These are phyloP conservation scores for Melanomma pulvis-pyrius DNA, from an alignment of 495 filamentous ascomycete species.

Conservation along the genomic window DNA sequence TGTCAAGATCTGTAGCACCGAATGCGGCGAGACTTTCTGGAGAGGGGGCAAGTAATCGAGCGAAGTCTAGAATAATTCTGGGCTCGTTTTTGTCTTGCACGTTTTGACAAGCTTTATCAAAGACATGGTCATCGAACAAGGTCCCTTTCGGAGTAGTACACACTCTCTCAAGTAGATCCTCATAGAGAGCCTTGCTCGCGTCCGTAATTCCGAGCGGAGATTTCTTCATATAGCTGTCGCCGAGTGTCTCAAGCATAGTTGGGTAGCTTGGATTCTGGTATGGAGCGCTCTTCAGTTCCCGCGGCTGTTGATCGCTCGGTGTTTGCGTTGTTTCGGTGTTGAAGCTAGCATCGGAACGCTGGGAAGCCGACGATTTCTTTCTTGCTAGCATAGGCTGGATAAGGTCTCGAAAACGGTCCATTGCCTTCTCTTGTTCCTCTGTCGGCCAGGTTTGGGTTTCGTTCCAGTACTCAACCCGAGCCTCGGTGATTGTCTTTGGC, in stretches of 20 bases:
- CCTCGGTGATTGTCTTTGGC: background rate
- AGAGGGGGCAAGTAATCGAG: too few relatives aligned
- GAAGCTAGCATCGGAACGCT: constrained; percentile 34
- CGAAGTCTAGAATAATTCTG: too few relatives aligned
- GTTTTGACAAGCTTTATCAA: constrained; percentile 16
- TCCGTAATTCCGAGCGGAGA: constrained; percentile 13
- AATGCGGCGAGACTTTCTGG: too few relatives aligned
- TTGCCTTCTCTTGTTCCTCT: constrained; percentile 21
- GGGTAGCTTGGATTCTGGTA: constrained; percentile 40
- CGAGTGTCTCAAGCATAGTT: background rate
- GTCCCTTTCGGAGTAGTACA: constrained; percentile 15
- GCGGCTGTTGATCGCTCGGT: constrained; percentile 49
- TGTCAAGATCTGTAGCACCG: too few relatives aligned
- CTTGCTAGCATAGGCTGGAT: constrained; percentile 1
- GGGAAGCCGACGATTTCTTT: constrained; percentile 42
- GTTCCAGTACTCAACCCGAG: constrained; percentile 13
- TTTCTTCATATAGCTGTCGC: constrained; percentile 23
- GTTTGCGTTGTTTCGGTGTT: constrained; percentile 37
- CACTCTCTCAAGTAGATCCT: constrained; percentile 14
- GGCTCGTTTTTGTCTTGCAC: constrained; percentile 19
- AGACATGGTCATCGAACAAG: constrained; percentile 28
- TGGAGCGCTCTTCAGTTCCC: constrained; percentile 46
- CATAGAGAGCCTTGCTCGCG: constrained; percentile 21
- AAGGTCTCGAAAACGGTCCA: constrained; percentile 12
- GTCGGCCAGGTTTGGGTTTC: constrained; percentile 7